A percentile compares a stretch with the other conserved stretches of the same genome.
Evolutionary conservation across 768 basidiomycete species (phyloP).

Genomic region (Pleurotus cornucopiae): DNA sequence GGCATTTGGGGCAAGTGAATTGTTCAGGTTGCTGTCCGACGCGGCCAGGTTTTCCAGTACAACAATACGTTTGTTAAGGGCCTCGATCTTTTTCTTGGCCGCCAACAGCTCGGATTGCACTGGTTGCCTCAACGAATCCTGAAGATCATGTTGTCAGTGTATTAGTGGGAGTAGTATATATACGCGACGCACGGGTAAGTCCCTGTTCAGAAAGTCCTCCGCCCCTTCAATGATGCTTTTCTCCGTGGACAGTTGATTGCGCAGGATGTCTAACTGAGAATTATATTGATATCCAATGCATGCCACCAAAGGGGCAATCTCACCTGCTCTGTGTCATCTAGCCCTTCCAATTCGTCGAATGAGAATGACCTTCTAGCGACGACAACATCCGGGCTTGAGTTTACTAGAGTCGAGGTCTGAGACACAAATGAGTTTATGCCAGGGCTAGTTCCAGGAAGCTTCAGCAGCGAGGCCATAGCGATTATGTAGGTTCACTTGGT

Average conservation of each 20-base stretch:
- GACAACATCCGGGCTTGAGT: slow-evolving; percentile 8
- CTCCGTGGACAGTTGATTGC: slow-evolving; percentile 67
- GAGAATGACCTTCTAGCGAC: slow-evolving; percentile 21
- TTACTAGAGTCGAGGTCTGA: slow-evolving; percentile 13
- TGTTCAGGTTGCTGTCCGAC: too few species aligned
- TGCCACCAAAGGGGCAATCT: not conserved
- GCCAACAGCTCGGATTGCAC: slow-evolving; percentile 76
- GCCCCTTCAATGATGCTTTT: slow-evolving; percentile 88
- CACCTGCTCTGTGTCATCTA: slow-evolving; percentile 42
- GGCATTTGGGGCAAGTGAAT: slow-evolving; percentile 12
- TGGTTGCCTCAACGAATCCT: slow-evolving; percentile 66
- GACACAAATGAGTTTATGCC: not conserved
- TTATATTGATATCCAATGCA: not conserved
- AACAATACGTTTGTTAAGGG: slow-evolving; percentile 58
- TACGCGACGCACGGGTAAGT: slow-evolving; percentile 39
- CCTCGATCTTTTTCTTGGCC: slow-evolving; percentile 69
- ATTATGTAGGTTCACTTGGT: too few species aligned
- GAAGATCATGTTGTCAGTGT: not conserved
- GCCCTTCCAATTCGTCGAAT: slow-evolving; percentile 43
- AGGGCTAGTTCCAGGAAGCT: not conserved
- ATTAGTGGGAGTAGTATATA: not conserved
- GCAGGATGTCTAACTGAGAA: slow-evolving; percentile 60
- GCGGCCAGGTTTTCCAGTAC: slow-evolving; percentile 10
- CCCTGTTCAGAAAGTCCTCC: slow-evolving; percentile 79
- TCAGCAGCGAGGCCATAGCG: not conserved